Evolutionary conservation across 2,329 filamentous ascomycete species (phyloP).

Genomic region (Aphanocladium album): DNA sequence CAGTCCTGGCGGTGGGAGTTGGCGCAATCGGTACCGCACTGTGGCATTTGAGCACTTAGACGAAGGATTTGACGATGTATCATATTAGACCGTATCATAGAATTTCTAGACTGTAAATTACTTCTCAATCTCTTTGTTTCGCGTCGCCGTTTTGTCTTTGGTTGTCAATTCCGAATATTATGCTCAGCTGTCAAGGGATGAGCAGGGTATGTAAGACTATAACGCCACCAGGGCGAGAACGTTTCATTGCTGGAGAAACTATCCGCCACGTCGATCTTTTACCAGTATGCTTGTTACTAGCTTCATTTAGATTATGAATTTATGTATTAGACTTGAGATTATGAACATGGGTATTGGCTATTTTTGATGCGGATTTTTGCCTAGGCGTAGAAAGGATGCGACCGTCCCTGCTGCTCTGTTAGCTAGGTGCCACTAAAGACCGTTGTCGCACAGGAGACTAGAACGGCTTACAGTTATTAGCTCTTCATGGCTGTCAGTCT

Average conservation of each 20-base stretch:
- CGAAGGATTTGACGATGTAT: too few relatives aligned
- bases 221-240: not conserved
- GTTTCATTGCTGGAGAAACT: too few relatives aligned
- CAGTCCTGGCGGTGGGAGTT: not conserved
- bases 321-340: too few relatives aligned
- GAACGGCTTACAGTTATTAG: not conserved
- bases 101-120: too few relatives aligned
- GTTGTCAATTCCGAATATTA: too few relatives aligned
- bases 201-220: not conserved
- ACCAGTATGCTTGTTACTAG: too few relatives aligned
- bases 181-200: not conserved
- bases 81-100: too few relatives aligned
- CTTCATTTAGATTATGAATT: too few relatives aligned
- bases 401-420: not conserved
- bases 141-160: too few relatives aligned
- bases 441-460: not conserved
- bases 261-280: too few relatives aligned
- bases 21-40: not conserved
- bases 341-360: not conserved
- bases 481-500: not conserved
- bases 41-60: not conserved
- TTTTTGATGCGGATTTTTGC: not conserved
- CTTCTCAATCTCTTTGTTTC: too few relatives aligned
- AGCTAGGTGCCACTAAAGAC: not conserved
- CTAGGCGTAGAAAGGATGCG: not conserved